These are phyloP conservation scores for Lactarius tabidus DNA, from an alignment of 768 basidiomycete genomes.

Conservation along the genomic window DNA sequence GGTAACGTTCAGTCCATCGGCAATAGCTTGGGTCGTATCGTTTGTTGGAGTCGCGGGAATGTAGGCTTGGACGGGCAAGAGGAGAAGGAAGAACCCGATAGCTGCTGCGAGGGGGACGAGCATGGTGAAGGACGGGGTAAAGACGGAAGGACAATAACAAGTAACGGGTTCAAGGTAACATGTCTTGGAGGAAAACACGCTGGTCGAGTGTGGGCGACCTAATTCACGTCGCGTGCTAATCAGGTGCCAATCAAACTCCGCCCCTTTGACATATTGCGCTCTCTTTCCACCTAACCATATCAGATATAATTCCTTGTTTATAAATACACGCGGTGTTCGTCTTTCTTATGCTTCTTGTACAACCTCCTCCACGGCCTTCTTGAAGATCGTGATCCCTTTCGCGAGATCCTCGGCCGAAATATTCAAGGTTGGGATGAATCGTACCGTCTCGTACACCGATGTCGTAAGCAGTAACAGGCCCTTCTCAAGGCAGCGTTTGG, in stretches of 20 bases:
- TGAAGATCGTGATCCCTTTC: slow-evolving; percentile 63
- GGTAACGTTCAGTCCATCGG: slow-evolving; percentile 46
- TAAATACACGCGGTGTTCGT: neutral
- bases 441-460: slow-evolving; percentile 78
- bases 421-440: slow-evolving; percentile 93
- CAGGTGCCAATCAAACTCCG: neutral
- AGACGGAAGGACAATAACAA: neutral
- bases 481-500: slow-evolving; percentile 78
- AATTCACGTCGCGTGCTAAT: neutral
- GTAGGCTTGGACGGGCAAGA: slow-evolving; percentile 41
- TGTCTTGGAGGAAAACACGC: slow-evolving; percentile 9
- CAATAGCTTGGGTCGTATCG: slow-evolving; percentile 44
- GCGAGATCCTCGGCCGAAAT: slow-evolving; percentile 70
- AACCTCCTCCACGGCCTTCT: slow-evolving; percentile 66
- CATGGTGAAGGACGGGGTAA: slow-evolving; percentile 1
- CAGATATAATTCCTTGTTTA: neutral
- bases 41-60: slow-evolving; percentile 75
- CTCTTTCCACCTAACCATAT: no score
- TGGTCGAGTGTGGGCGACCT: neutral
- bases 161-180: neutral
- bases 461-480: slow-evolving; percentile 88
- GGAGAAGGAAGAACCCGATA: slow-evolving; percentile 8
- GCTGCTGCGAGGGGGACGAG: neutral
- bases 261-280: neutral
- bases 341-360: slow-evolving; percentile 39